Percentiles rank a stretch among this genome's conserved stretches.
These are phyloP conservation scores for Porphyrellus cyaneotinctus DNA, from an alignment of 768 basidiomycete species.

Conservation along the genomic window DNA sequence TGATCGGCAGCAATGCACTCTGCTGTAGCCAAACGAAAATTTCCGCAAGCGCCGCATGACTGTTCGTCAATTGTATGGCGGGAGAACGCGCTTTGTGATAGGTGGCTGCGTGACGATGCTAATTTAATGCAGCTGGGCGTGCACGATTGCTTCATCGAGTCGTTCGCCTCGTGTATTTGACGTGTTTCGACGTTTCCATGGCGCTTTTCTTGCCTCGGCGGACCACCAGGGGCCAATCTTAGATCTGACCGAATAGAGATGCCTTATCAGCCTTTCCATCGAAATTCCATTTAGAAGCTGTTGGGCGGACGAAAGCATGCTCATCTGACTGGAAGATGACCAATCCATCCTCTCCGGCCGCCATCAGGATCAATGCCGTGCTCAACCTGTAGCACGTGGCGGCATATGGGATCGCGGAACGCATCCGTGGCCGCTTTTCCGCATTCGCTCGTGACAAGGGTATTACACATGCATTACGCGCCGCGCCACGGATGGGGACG, in stretches of 20 bases:
- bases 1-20: conserved; percentile 25
- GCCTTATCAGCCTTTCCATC: conserved; percentile 30
- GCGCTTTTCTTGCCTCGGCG: conserved; percentile 16
- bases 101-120: conserved; percentile 4
- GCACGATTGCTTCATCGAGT: conserved; percentile 12
- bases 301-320: conserved; percentile 1
- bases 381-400: neutral
- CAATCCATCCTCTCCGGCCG: conserved; percentile 20
- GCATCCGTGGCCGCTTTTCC: conserved; percentile 23
- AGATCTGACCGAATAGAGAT: conserved; percentile 18
- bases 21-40: conserved; percentile 8
- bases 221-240: conserved; percentile 26
- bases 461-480: no score
- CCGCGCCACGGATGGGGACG: no score
- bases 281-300: conserved; percentile 16
- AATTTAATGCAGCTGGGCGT: conserved; percentile 17
- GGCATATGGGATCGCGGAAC: conserved; percentile 19
- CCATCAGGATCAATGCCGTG: conserved; percentile 11
- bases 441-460: no score
- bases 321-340: conserved; percentile 24
- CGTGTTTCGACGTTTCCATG: conserved; percentile 22
- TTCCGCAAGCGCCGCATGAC: conserved; percentile 10
- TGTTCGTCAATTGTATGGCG: conserved; percentile 10
- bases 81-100: conserved; percentile 1
- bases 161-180: conserved; percentile 24